Percentiles rank a stretch among this genome's conserved stretches.
Conservation (phyloP, 768 basidiomycete species). For the Termitomyces sp. region DNA sequence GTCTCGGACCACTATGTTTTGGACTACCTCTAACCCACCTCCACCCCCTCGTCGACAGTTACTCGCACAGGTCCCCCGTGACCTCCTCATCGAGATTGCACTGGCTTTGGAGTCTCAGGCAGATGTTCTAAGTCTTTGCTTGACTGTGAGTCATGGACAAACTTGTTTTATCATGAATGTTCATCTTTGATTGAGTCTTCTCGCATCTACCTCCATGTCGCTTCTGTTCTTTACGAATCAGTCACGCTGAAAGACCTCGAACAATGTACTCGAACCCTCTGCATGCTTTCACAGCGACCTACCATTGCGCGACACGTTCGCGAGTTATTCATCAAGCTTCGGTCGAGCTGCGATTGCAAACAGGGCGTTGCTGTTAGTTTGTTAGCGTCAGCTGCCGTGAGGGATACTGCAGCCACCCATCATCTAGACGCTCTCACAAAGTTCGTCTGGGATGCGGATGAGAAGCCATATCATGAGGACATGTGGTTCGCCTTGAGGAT, state of each 20-base stretch:
- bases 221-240: constrained; percentile 53
- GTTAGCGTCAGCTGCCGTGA: constrained; percentile 46
- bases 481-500: constrained; percentile 75
- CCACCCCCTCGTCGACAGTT: neutral
- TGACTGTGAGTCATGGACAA: constrained; percentile 42
- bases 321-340: constrained; percentile 46
- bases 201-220: constrained; percentile 43
- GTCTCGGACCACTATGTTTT: constrained; percentile 8
- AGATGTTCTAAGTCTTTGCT: constrained; percentile 54
- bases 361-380: constrained; percentile 25
- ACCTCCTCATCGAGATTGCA: constrained; percentile 66
- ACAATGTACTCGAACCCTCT: constrained; percentile 61
- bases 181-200: constrained; percentile 37
- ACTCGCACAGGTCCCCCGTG: constrained; percentile 36
- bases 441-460: constrained; percentile 72
- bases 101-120: constrained; percentile 41
- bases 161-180: neutral
- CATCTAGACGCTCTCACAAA: constrained; percentile 57
- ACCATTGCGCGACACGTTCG: constrained; percentile 66
- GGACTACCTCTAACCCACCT: neutral
- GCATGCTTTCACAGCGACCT: constrained; percentile 52
- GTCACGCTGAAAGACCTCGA: constrained; percentile 48
- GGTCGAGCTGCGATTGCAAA: constrained; percentile 18
- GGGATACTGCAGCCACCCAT: constrained; percentile 39
- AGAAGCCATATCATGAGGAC: constrained; percentile 59